These are phyloP conservation scores for Colletotrichum trifolii DNA, from an alignment of 2,329 filamentous ascomycete species.

Conservation along the genomic window DNA sequence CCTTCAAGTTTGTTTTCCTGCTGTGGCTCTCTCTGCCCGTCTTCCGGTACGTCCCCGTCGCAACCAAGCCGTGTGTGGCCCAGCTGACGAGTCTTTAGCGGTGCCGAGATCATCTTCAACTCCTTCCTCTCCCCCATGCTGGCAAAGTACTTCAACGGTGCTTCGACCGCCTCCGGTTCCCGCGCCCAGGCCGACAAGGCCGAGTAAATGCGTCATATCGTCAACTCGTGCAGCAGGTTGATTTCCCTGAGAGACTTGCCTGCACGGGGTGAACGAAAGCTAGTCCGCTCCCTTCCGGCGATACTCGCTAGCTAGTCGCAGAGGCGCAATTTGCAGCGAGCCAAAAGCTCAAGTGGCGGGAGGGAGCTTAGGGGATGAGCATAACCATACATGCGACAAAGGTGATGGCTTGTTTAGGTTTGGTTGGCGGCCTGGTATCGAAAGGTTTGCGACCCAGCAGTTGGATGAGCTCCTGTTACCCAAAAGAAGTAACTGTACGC, in stretches of 20 bases:
- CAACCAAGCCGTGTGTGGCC: slow-evolving; percentile 5
- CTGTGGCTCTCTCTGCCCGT: slow-evolving; percentile 97
- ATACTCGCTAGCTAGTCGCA: slow-evolving; percentile 30
- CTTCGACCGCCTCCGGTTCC: slow-evolving; percentile 85
- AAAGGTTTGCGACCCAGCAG: slow-evolving; percentile 20
- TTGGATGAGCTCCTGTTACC: slow-evolving; percentile 34
- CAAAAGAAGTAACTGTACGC: slow-evolving; percentile 34
- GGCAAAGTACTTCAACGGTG: slow-evolving; percentile 84
- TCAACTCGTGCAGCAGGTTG: slow-evolving; percentile 30
- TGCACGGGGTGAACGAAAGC: slow-evolving; percentile 24
- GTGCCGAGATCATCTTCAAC: slow-evolving; percentile 96
- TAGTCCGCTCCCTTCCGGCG: slow-evolving; percentile 24
- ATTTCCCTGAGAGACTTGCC: slow-evolving; percentile 34
- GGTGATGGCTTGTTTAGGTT: slow-evolving; percentile 34
- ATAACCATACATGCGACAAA: slow-evolving; percentile 31
- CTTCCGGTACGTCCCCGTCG: slow-evolving; percentile 78
- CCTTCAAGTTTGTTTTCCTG: slow-evolving; percentile 98
- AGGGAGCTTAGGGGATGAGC: slow-evolving; percentile 12
- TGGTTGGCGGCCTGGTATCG: slow-evolving; percentile 23
- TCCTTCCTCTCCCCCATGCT: slow-evolving; percentile 94
- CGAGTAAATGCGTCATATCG: slow-evolving; percentile 61
- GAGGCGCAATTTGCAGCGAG: slow-evolving; percentile 22
- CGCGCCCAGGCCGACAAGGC: slow-evolving; percentile 86
- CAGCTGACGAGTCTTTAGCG: slow-evolving; percentile 64
- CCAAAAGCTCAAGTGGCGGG: slow-evolving; percentile 24